Evolutionary conservation across 2,329 filamentous ascomycete species (phyloP).

Genomic region (Cercospora sojina): DNA sequence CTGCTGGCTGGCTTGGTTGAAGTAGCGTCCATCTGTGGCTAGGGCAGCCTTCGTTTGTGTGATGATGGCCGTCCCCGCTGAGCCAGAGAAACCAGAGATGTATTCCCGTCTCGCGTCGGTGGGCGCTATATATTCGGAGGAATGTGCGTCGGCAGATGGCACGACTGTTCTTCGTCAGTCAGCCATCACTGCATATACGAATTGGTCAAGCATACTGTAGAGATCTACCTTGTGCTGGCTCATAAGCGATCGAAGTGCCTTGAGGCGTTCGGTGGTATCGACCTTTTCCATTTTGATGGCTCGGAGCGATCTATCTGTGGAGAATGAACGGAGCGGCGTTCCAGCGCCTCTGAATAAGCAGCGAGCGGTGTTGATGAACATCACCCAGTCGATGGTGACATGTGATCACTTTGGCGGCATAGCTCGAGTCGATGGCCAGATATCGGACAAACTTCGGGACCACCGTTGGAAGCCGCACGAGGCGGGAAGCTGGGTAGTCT

Average conservation of each 20-base stretch:
- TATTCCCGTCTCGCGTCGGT: conserved; percentile 89
- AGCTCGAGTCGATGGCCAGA: background rate
- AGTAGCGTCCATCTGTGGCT: conserved; percentile 94
- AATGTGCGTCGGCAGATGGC: conserved; percentile 94
- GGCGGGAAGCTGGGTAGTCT: background rate
- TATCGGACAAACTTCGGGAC: conserved; percentile 2
- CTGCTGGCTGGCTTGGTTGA: conserved; percentile 91
- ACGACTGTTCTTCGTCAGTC: conserved; percentile 63
- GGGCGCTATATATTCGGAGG: conserved; percentile 96
- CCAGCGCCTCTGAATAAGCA: conserved; percentile 11
- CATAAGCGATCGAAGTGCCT: conserved; percentile 81
- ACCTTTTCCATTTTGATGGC: conserved; percentile 69
- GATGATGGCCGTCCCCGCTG: conserved; percentile 87
- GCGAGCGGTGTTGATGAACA: conserved; percentile 16
- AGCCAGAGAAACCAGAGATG: conserved; percentile 92
- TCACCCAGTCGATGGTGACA: conserved; percentile 13
- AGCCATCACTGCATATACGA: conserved; percentile 37
- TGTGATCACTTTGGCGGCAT: conserved; percentile 4
- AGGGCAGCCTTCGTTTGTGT: conserved; percentile 83
- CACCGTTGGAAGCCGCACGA: background rate
- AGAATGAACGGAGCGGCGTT: conserved; percentile 25
- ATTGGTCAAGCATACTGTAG: conserved; percentile 65
- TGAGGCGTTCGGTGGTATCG: conserved; percentile 73
- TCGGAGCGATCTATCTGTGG: conserved; percentile 20
- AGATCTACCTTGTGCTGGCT: conserved; percentile 80